Percentiles rank a stretch among this genome's conserved stretches.
These are phyloP conservation scores for Alternaria arbusti DNA, from an alignment of 2,329 filamentous ascomycete species.

Conservation along the genomic window DNA sequence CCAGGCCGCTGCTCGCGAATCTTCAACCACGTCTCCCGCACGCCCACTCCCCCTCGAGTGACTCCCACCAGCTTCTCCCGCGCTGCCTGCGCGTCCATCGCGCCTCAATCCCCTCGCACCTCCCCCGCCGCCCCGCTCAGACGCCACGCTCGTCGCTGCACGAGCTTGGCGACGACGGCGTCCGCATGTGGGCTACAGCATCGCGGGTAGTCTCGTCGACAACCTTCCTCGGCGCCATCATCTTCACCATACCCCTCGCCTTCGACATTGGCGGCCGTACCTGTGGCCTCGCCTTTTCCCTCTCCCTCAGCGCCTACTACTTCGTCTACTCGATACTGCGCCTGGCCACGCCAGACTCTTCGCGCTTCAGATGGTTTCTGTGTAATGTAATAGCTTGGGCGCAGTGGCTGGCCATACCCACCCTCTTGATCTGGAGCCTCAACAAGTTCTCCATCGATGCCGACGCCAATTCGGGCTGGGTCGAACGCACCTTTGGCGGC, in stretches of 20 bases:
- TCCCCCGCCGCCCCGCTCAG: conserved; percentile 30
- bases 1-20: conserved; percentile 11
- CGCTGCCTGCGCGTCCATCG: conserved; percentile 40
- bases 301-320: conserved; percentile 89
- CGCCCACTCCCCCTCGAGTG: conserved; percentile 18
- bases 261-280: conserved; percentile 97
- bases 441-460: conserved; percentile 94
- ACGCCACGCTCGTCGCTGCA: conserved; percentile 52
- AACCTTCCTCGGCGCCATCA: conserved; percentile 87
- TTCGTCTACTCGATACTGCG: conserved; percentile 83
- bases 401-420: conserved; percentile 87
- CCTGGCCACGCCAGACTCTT: conserved; percentile 79
- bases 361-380: conserved; percentile 74
- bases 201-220: conserved; percentile 79
- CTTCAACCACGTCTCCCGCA: conserved; percentile 22
- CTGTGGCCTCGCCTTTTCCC: conserved; percentile 91
- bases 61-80: conserved; percentile 22
- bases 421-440: conserved; percentile 90
- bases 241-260: conserved; percentile 93
- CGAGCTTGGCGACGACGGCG: conserved; percentile 54
- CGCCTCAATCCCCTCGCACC: conserved; percentile 21
- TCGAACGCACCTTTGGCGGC: conserved; percentile 76
- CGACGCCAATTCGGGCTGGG: conserved; percentile 74
- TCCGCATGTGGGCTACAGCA: conserved; percentile 74
- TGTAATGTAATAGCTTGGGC: conserved; percentile 73